These are phyloP conservation scores for Apiotrichum porosum DNA, from an alignment of 1,284 basidiomycete genomes.

Conservation along the genomic window DNA sequence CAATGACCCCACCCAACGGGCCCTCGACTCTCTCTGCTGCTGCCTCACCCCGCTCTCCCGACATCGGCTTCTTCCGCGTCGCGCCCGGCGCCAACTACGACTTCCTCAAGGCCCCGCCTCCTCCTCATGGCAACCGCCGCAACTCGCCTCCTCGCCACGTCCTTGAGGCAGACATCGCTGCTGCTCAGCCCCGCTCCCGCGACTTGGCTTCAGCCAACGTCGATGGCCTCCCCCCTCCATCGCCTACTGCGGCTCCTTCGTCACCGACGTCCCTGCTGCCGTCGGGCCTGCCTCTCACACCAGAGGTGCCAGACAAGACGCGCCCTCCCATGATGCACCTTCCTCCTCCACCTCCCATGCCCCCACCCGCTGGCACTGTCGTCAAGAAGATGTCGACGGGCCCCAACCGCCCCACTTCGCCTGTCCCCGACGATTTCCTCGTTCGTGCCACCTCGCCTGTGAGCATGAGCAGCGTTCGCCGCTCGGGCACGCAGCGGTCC, in stretches of 20 bases:
- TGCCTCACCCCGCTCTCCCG: constrained; percentile 21
- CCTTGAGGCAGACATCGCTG: constrained; percentile 10
- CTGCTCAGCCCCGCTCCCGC: constrained; percentile 25
- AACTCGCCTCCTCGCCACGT: constrained; percentile 3
- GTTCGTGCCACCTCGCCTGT: constrained; percentile 79
- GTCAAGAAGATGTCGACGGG: constrained; percentile 44
- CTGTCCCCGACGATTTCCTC: constrained; percentile 80
- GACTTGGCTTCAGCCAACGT: constrained; percentile 33
- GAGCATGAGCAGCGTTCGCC: constrained; percentile 23
- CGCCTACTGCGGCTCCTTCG: neutral
- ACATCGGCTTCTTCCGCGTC: constrained; percentile 45
- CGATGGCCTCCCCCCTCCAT: neutral
- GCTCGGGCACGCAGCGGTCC: neutral
- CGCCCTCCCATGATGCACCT: constrained; percentile 77
- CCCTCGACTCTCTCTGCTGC: neutral
- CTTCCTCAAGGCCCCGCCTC: constrained; percentile 47
- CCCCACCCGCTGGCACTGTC: constrained; percentile 60
- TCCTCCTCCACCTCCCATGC: constrained; percentile 73
- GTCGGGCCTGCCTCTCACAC: constrained; percentile 36
- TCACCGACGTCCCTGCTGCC: neutral
- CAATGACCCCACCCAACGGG: neutral
- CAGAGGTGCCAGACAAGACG: constrained; percentile 61
- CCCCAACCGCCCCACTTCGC: constrained; percentile 72
- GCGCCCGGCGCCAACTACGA: constrained; percentile 44
- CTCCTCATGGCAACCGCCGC: constrained; percentile 15